A percentile compares a stretch with the other conserved stretches of the same genome.
Conservation (phyloP, 768 basidiomycete species). For the Tulasnella sp. region DNA sequence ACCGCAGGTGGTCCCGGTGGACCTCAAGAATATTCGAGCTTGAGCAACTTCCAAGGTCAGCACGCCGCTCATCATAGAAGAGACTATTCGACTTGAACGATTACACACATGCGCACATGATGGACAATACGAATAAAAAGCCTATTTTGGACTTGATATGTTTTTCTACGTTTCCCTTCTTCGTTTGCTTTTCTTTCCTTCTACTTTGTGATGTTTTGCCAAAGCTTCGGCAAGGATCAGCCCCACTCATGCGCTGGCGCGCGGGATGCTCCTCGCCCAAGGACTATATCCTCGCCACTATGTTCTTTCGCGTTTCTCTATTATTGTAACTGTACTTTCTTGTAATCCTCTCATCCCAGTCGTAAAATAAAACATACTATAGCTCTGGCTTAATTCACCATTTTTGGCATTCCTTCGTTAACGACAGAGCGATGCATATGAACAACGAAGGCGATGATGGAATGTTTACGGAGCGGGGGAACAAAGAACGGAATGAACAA, state of each 20-base stretch:
- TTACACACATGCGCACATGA: neutral
- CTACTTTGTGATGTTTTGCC: neutral
- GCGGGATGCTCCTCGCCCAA: neutral
- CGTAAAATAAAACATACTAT: neutral
- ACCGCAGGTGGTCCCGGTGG: neutral
- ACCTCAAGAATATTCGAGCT: neutral
- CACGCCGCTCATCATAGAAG: neutral
- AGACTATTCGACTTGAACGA: conserved; percentile 5
- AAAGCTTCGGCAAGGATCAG: neutral
- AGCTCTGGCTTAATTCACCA: neutral
- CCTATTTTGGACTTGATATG: neutral
- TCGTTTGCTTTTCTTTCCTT: neutral
- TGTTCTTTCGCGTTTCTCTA: neutral
- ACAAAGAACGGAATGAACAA: neutral
- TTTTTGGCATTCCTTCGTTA: neutral
- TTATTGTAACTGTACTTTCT: neutral
- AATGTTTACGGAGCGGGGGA: too few species aligned
- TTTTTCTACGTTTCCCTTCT: neutral
- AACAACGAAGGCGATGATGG: neutral
- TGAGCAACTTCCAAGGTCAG: neutral
- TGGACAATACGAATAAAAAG: neutral
- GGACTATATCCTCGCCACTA: neutral
- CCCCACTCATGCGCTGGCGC: neutral
- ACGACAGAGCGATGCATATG: neutral
- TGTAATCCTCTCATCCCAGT: neutral